Evolutionary conservation across 2,329 filamentous ascomycete species (phyloP).

Genomic region (Aspergillus tamarii): DNA sequence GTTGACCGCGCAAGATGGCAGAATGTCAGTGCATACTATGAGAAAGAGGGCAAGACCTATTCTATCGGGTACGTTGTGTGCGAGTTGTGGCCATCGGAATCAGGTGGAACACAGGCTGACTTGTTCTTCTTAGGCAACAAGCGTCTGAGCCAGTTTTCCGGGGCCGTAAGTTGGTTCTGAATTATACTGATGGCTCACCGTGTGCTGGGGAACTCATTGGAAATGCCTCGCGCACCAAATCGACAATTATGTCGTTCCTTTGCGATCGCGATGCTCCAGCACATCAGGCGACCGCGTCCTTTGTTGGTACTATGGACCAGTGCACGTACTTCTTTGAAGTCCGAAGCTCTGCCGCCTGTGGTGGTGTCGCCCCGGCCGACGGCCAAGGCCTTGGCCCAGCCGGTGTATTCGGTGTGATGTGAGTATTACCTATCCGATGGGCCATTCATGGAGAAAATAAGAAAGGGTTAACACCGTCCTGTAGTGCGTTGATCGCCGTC

Average conservation of each 20-base stretch:
- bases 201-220: slow-evolving; percentile 51
- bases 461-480: not conserved
- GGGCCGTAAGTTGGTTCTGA: slow-evolving; percentile 68
- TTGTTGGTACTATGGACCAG: slow-evolving; percentile 85
- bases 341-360: slow-evolving; percentile 83
- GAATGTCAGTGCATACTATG: slow-evolving; percentile 56
- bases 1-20: slow-evolving; percentile 44
- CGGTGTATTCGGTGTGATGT: slow-evolving; percentile 87
- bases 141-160: slow-evolving; percentile 52
- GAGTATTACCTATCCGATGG: slow-evolving; percentile 47
- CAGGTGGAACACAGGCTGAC: slow-evolving; percentile 6
- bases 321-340: slow-evolving; percentile 97
- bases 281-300: slow-evolving; percentile 72
- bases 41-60: slow-evolving; percentile 46
- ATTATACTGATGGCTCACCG: slow-evolving; percentile 76
- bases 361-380: slow-evolving; percentile 63
- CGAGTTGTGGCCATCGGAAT: not conserved
- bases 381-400: slow-evolving; percentile 65
- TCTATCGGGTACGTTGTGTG: slow-evolving; percentile 48
- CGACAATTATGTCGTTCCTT: slow-evolving; percentile 86
- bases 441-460: not conserved
- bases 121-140: slow-evolving; percentile 40
- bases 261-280: slow-evolving; percentile 81
- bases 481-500: slow-evolving; percentile 66
- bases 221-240: slow-evolving; percentile 57